Base-by-base conservation (phyloP, 192 early-diverging fungal species). In the Spizellomyces sp. region DNA sequence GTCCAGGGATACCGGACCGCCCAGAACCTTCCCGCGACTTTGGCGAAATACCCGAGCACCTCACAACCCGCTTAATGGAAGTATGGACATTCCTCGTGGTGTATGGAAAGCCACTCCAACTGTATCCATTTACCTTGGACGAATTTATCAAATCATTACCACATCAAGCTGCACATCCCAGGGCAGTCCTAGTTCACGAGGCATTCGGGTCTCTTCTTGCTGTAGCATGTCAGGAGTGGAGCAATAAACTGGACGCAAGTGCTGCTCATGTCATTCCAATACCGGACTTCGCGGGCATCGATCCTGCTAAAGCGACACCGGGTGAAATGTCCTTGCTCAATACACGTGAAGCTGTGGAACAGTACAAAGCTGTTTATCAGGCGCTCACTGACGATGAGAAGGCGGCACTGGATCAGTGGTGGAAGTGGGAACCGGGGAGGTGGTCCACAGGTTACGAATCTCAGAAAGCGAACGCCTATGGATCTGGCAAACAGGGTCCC, bases 91-190 rank as follows among this genome's bases (percentile, higher is more conserved):
- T 94, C 63, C 57, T 94, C 21, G 77, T 60, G 43, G 57, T 67
- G 9, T 80, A 83, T 71, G 81, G 88, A 48, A 76, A 84, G 22
- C 88, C 93, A 14, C 73, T 96, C 4, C 75, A 82, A 44, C 70
- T 95, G 22, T 75, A 77, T 8, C 88, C 92, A 5, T 91, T 90
- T 64, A 85, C 87, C n/a, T 78, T 96, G 43, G 89, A 94, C 70
- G 88, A 90, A 46, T 93, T 94, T 75, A 85, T 90, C 57, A 67
- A 85, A 4, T 87, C 90, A 5, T 76, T 95, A 0, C 70, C 82
- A 9, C 83, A 89, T 63, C 67, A 48, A 5, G 55, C 65, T n/a
- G 72, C 69, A 6, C 67, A 77, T 9, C 66, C 22, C 0, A 12
- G 45, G 41, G 47, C 43, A 9, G 64, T 59, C 41, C 42, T 83